Evolutionary conservation across 2,329 filamentous ascomycete species (phyloP).

Genomic region (Onygenales sp.): DNA sequence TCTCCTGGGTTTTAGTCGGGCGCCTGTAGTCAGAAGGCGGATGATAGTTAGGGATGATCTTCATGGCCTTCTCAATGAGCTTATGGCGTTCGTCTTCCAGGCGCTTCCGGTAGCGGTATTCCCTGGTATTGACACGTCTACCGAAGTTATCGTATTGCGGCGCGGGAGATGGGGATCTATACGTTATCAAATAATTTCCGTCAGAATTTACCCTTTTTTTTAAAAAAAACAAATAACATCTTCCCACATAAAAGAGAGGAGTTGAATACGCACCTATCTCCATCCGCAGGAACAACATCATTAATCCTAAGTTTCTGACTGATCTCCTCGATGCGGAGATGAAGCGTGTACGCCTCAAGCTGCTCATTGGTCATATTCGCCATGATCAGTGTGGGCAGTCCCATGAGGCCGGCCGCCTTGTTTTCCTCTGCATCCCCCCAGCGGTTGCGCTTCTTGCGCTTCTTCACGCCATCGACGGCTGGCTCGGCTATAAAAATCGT

Average conservation of each 20-base stretch:
- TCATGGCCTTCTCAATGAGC: constrained; percentile 97
- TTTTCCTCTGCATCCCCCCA: constrained; percentile 98
- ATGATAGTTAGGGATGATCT: constrained; percentile 98
- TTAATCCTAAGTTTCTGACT: constrained; percentile 98
- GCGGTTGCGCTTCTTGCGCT: constrained; percentile 95
- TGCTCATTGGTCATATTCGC: constrained; percentile 98
- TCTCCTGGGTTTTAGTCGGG: constrained; percentile 99
- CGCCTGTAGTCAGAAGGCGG: constrained; percentile 97
- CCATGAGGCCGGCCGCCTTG: constrained; percentile 97
- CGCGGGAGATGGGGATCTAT: constrained; percentile 84
- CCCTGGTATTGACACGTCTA: constrained; percentile 97
- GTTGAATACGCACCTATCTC: constrained; percentile 64
- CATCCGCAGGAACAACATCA: constrained; percentile 94
- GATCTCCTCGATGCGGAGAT: constrained; percentile 96
- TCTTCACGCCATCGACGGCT: constrained; percentile 65
- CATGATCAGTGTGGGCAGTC: constrained; percentile 88
- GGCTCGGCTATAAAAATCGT: constrained; percentile 29
- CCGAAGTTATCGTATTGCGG: constrained; percentile 99
- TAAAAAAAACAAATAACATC: constrained; percentile 8
- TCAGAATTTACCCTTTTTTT: constrained; percentile 1
- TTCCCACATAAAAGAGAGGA: not conserved
- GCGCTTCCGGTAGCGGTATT: constrained; percentile 95
- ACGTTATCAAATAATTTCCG: constrained; percentile 11
- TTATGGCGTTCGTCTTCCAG: constrained; percentile 99
- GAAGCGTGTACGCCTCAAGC: constrained; percentile 91